Evolutionary conservation across 257 asterid species (phyloP).

Genomic region (Przewalskia tangutica): DNA sequence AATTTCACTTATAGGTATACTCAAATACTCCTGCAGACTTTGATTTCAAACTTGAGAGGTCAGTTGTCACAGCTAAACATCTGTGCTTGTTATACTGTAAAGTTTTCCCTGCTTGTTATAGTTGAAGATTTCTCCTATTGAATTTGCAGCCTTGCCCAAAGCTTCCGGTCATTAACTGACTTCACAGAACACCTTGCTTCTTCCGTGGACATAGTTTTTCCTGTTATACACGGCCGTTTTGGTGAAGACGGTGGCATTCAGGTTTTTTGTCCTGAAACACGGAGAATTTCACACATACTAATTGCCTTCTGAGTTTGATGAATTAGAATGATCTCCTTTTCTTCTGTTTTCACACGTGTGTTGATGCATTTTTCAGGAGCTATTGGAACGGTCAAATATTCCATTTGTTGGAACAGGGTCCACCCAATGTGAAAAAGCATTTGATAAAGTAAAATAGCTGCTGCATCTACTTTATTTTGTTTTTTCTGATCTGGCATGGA

Average conservation of each 20-base stretch:
- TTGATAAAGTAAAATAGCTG: slow-evolving; percentile 57
- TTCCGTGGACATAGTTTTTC: slow-evolving; percentile 76
- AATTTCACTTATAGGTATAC: slow-evolving; percentile 37
- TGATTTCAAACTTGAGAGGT: slow-evolving; percentile 89
- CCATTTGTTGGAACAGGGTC: slow-evolving; percentile 77
- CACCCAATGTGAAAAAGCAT: slow-evolving; percentile 61
- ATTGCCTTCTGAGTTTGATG: not conserved
- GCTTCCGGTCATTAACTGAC: slow-evolving; percentile 55
- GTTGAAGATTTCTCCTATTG: slow-evolving; percentile 1
- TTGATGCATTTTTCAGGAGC: slow-evolving; percentile 34
- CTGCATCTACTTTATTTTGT: not conserved
- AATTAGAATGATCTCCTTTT: not conserved
- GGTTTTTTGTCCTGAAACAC: slow-evolving; percentile 20
- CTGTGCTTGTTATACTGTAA: not conserved
- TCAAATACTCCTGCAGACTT: slow-evolving; percentile 85
- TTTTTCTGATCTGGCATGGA: not conserved
- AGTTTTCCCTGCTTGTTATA: not conserved
- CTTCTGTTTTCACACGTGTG: not conserved
- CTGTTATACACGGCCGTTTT: slow-evolving; percentile 88
- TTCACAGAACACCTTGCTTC: slow-evolving; percentile 60
- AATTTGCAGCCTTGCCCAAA: slow-evolving; percentile 71
- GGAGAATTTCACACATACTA: not conserved
- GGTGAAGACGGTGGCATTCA: slow-evolving; percentile 98
- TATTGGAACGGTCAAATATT: slow-evolving; percentile 49
- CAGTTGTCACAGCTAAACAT: not conserved